Base-by-base conservation (phyloP, 495 filamentous ascomycete genomes). In the Tuber magnatum region DNA sequence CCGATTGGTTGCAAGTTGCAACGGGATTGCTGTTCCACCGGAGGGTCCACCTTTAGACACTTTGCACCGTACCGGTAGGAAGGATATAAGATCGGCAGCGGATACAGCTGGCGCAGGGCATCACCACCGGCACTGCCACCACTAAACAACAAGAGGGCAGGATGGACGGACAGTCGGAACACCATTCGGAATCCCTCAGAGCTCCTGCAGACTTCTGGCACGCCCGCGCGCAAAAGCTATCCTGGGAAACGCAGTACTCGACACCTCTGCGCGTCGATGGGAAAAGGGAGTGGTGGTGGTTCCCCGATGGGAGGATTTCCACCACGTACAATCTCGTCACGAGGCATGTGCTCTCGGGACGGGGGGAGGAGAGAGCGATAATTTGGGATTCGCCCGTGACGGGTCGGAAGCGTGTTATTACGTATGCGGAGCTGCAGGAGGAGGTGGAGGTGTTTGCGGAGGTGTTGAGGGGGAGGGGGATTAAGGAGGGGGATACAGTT, bases 251-350 rank as follows among this genome's bases (percentile, higher is more conserved):
- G 1, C 84, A 89, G 18, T 82, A 80, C 10, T 81, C 80, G 44
- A 84, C 83, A 0, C 68, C 75, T 16, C 40, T 73, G 48, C 44
- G 51, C 69, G 16, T 42, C 48, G 46, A 72, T 75, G 38, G 10
- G 8, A 91, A 80, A 56, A n/a, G 24, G 48, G 28, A 56, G 9
- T 97, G 93, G 92, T 88, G 88, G 43, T 97, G 93, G 94, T 97
- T 97, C 78, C 89, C 93, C 0, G 92, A 89, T 74, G 94, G 94
- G 69, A 90, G 94, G 84, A 92, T 97, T 80, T 96, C 92, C 40
- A 97, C 94, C 0, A 90, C 90, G 71, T 97, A 91, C 84, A 97
- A 97, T 82, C 95, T 93, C 79, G 85, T 97, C 42, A 94, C 97
- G 82, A 87, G 94, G 32, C 94, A 97, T 83, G 93, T 97, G 24